Base-by-base conservation (phyloP, 768 basidiomycete species). In the Psilocybe tampanensis region DNA sequence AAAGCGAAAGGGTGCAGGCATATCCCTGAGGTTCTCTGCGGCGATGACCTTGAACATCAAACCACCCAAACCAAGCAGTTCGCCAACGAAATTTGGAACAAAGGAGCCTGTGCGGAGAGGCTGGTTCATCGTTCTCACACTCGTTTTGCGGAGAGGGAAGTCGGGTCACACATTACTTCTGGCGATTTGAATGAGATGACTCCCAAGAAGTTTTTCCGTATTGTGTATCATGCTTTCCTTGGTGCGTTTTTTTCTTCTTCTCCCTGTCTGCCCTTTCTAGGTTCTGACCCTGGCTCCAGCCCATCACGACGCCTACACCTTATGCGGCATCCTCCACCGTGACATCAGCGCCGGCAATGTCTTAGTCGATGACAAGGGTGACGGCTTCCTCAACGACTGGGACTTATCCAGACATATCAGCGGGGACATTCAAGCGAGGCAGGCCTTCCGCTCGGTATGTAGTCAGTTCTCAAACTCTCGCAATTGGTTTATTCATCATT, bases 11-110 rank as follows among this genome's bases (percentile, higher is more conserved):
- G 47, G 1, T 65, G 73, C 4, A 49, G 52, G 2, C 49, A 71
- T 44, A 55, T 76, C 24, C 70, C 73, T 0, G 41, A 41, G 19
- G 49, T 72, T 21, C 32, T 68, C 12, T 66, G 63, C 23, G 74
- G 70, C 1, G 69, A 65, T 19, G 74, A 77, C 51, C 36, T 76
- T 26, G 17, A 8, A 8, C 43, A 56, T 9, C 64, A 66, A 8
- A 32, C 18, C 2, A 70, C 70, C 1, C 5, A 18, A 15, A 65
- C 66, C 2, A 43, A 65, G 9, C 21, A 50, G 2, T 63, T 34
- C 22, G 44, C 23, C 1, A 44, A 24, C 11, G 39, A 47, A 17
- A 0, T 17, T 1, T 70, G 66, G 68, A 53, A 55, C 11, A 41
- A 42, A 1, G 65, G 64, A 11, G 39, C 44, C 1, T 6, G 2